phyloP scores from a whole-genome alignment of 2,329 filamentous ascomycete genomes.

The Huntiella omanensis region DNA sequence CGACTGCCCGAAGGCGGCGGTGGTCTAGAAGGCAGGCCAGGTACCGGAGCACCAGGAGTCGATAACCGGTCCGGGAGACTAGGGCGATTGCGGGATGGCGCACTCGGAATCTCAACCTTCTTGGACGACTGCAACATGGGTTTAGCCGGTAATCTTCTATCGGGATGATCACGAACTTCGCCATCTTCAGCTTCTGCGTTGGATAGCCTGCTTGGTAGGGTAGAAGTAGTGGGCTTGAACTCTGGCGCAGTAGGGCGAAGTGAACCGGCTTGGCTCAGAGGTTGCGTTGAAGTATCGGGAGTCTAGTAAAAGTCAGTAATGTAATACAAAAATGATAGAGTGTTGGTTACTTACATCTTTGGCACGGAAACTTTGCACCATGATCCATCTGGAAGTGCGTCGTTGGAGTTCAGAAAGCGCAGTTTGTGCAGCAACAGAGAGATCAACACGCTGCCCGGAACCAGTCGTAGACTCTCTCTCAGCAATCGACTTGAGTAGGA shows the following conservation, averaged over 20 bases:
- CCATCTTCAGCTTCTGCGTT: conserved; percentile 45
- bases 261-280: conserved; percentile 16
- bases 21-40: conserved; percentile 8
- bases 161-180: conserved; percentile 29
- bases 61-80: background rate
- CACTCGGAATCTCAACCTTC: conserved; percentile 6
- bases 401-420: conserved; percentile 52
- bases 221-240: conserved; percentile 29
- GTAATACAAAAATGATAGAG: background rate
- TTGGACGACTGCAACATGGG: conserved; percentile 17
- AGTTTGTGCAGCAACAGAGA: conserved; percentile 55
- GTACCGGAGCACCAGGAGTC: background rate
- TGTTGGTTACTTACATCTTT: conserved; percentile 31
- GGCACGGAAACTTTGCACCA: conserved; percentile 53
- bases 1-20: conserved; percentile 7
- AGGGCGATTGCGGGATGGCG: background rate
- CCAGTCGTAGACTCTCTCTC: conserved; percentile 37
- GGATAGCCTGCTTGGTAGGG: conserved; percentile 2
- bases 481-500: conserved; percentile 46
- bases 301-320: conserved; percentile 11
- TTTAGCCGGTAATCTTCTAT: conserved; percentile 12
- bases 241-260: conserved; percentile 42
- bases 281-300: background rate
- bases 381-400: conserved; percentile 48
- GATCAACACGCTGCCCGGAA: conserved; percentile 44